These are phyloP conservation scores for Escovopsis sp. DNA, from an alignment of 2,329 filamentous ascomycete species.

Conservation along the genomic window DNA sequence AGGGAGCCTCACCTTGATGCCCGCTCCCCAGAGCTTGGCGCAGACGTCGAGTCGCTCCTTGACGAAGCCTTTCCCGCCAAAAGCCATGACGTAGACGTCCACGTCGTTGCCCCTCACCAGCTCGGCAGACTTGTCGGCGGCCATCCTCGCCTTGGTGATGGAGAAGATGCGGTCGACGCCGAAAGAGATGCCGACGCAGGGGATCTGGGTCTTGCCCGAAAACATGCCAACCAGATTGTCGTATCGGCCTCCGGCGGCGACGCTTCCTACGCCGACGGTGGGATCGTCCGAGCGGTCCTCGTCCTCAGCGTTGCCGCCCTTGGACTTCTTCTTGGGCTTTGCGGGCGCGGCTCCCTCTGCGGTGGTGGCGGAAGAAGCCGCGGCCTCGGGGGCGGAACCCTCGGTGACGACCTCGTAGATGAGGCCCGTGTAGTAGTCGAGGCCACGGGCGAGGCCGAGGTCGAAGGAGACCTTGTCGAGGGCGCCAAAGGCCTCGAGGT, in stretches of 20 bases:
- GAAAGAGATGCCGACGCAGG: slow-evolving; percentile 55
- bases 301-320: slow-evolving; percentile 37
- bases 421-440: slow-evolving; percentile 86
- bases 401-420: slow-evolving; percentile 85
- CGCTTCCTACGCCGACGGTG: slow-evolving; percentile 70
- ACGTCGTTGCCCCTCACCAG: slow-evolving; percentile 56
- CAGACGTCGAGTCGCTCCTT: slow-evolving; percentile 74
- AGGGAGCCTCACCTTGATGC: slow-evolving; percentile 50
- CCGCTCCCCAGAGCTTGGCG: slow-evolving; percentile 66
- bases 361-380: slow-evolving; percentile 13
- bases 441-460: slow-evolving; percentile 72
- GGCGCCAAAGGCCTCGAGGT: slow-evolving; percentile 63
- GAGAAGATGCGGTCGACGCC: slow-evolving; percentile 93
- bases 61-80: slow-evolving; percentile 73
- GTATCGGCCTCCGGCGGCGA: slow-evolving; percentile 82
- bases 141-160: slow-evolving; percentile 67
- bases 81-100: slow-evolving; percentile 90
- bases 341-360: slow-evolving; percentile 10
- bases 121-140: slow-evolving; percentile 45
- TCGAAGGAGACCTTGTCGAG: slow-evolving; percentile 72
- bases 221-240: slow-evolving; percentile 94
- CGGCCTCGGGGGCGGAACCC: slow-evolving; percentile 45
- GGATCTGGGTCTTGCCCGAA: slow-evolving; percentile 68
- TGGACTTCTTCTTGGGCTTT: slow-evolving; percentile 27
- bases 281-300: slow-evolving; percentile 63